Evolutionary conservation across 2,329 filamentous ascomycete species (phyloP), one percentile per base, ranked within the genome.

Genomic region (Aphanocladium album): DNA sequence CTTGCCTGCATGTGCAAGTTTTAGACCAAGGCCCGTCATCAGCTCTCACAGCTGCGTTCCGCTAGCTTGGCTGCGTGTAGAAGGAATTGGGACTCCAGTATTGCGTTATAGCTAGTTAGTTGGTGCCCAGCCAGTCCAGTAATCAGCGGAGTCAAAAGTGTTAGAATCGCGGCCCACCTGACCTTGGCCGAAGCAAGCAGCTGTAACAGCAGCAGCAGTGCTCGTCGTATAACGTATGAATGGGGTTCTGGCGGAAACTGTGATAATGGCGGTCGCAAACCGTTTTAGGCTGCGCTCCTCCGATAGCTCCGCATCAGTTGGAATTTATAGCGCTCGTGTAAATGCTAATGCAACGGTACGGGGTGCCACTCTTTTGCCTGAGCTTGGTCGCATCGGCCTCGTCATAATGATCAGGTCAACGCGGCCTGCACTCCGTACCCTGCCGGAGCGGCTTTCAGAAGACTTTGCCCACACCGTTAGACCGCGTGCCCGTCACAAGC

Each of bases 221-320:
- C 35, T 12, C 12, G 35, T 39, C 9, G 35, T 39, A 30, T 39
- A 3, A 17, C 35, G 35, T 11, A 16, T 9, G 11, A 8, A 16
- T 3, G 5, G 16, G 35, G 35, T 4, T 39, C 11, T 45, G 19
- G 6, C 41, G 41, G 6, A 3, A 23, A 3, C 16, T 19, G 12
- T n/a, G 17, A 43, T 30, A 23, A 12, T 52, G 56, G 56, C 23
- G 45, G 55, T 51, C 35, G 55, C 33, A 33, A 27, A 58, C 37
- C 25, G 57, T 59, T n/a, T 59, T 45, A 35, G 47, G 35, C 37
- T 52, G 33, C 5, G 14, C 45, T 51, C 19, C 47, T 59, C 47
- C 47, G 57, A 53, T 51, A 59, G 57, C 57, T 59, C 57, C 57
- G 47, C 57, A 52, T 25, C 8, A 53, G 25, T 47, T 51, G 39